Evolutionary conservation across 2,329 filamentous ascomycete species (phyloP), one percentile per base, ranked within the genome.

Genomic region (Byssothecium circinans): DNA sequence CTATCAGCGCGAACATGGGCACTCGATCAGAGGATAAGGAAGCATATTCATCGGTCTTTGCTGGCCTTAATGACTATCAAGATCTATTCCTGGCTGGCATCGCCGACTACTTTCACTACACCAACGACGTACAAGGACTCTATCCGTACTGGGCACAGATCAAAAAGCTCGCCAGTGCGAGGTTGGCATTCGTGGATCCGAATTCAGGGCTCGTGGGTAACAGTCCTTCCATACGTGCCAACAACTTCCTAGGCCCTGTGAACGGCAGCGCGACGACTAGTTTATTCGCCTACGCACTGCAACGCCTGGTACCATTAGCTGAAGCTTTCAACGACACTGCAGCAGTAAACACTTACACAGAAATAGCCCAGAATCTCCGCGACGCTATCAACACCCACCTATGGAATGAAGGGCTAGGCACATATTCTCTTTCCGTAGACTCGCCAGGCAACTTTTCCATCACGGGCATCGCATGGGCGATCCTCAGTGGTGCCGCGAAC

Each of bases 401-500:
- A 8, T 74, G 70, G 69, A 69, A 69, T 30, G 42, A 47, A 0
- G 15, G 47, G 10, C 39, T 67, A 0, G 70, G 68, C 2, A 52
- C 56, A 4, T 74, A 71, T 50, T 65, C 63, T 2, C 53, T 68
- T 2, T 63, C 62, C 2, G 46, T 61, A 8, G 39, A 34, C 17
- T 53, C 53, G 0, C 57, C 55, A 0, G 55, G 48, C 2, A 65
- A 74, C 48, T 71, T 62, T 39, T 71, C 70, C 0, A 49, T 69
- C 14, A 64, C 61, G 3, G 65, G 57, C 8, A 63, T 67, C 18
- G 64, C 60, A 0, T 74, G 70, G 52, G 51, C 62, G 8, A 65
- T 74, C 8, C 54, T 65, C 1, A 60, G 69, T 3, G 70, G 67
- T 7, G 57, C 63, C 8, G 69, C 72, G 6, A 69, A 71, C 23